A percentile compares a stretch with the other conserved stretches of the same genome.
Conservation (phyloP, 352 stramenopile genomes). For the Phytopythium sindhum region DNA sequence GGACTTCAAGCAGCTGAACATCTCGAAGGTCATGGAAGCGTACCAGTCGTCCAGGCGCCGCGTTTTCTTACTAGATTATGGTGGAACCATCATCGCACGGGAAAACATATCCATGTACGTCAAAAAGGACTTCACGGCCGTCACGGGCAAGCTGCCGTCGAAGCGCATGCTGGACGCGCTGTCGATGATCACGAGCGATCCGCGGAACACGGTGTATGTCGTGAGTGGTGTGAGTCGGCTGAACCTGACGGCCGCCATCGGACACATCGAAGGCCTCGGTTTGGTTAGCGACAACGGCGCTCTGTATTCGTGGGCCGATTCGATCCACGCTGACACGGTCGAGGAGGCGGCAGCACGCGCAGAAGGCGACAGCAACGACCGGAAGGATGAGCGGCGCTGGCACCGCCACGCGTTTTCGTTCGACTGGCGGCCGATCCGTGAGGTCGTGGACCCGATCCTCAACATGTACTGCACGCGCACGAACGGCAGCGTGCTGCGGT, state of each 20-base stretch:
- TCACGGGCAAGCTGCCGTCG: constrained; percentile 91
- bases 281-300: constrained; percentile 95
- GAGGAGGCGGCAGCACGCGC: constrained; percentile 26
- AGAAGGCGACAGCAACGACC: constrained; percentile 14
- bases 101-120: constrained; percentile 95
- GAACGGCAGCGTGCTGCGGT: constrained; percentile 93
- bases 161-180: constrained; percentile 88
- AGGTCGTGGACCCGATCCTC: constrained; percentile 90
- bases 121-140: constrained; percentile 94
- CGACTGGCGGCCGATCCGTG: constrained; percentile 91
- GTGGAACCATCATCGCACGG: constrained; percentile 93
- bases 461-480: constrained; percentile 95
- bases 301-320: constrained; percentile 88
- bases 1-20: constrained; percentile 85
- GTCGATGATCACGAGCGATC: constrained; percentile 85
- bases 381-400: constrained; percentile 47
- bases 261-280: constrained; percentile 90
- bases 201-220: constrained; percentile 97
- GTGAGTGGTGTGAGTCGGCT: constrained; percentile 92
- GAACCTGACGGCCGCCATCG: constrained; percentile 90
- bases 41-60: constrained; percentile 84
- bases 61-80: constrained; percentile 98
- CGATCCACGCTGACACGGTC: constrained; percentile 40
- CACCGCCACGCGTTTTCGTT: constrained; percentile 82
- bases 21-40: constrained; percentile 76